These are phyloP conservation scores for Lactarius trivialis DNA, from an alignment of 768 basidiomycete species.

Conservation along the genomic window DNA sequence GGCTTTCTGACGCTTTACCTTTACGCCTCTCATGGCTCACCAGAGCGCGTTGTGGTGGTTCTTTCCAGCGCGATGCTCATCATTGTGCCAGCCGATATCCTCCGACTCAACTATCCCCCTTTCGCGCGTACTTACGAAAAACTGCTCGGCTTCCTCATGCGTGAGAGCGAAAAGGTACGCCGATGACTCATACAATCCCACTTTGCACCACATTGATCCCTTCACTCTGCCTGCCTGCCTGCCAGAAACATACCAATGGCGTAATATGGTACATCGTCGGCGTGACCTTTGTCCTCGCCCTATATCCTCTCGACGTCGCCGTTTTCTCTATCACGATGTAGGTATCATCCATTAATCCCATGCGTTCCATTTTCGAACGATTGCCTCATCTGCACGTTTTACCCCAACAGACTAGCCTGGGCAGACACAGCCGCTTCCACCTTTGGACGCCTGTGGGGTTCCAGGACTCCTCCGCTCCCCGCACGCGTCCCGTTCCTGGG, in stretches of 20 bases:
- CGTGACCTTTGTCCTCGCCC: constrained; percentile 64
- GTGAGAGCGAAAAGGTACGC: constrained; percentile 75
- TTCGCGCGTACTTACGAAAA: constrained; percentile 71
- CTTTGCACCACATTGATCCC: neutral
- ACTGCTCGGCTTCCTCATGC: constrained; percentile 76
- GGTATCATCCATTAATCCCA: constrained; percentile 9
- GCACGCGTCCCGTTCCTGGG: constrained; percentile 39
- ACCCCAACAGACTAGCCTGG: constrained; percentile 74
- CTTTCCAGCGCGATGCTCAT: constrained; percentile 62
- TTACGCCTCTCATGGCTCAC: constrained; percentile 43
- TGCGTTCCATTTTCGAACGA: neutral
- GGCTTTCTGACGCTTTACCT: constrained; percentile 62
- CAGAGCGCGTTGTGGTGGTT: constrained; percentile 47
- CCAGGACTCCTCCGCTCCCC: constrained; percentile 58
- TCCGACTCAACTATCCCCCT: constrained; percentile 57
- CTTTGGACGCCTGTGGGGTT: constrained; percentile 78
- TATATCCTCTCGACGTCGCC: constrained; percentile 82
- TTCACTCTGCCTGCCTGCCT: neutral
- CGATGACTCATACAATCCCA: neutral
- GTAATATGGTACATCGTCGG: constrained; percentile 91
- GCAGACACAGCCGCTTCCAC: constrained; percentile 93
- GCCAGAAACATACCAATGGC: constrained; percentile 68
- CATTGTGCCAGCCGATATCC: constrained; percentile 66
- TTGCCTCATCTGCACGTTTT: neutral
- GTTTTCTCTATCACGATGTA: constrained; percentile 83